Evolutionary conservation across 2,329 filamentous ascomycete species (phyloP).

Genomic region (Ophiocordyceps unilateralis): DNA sequence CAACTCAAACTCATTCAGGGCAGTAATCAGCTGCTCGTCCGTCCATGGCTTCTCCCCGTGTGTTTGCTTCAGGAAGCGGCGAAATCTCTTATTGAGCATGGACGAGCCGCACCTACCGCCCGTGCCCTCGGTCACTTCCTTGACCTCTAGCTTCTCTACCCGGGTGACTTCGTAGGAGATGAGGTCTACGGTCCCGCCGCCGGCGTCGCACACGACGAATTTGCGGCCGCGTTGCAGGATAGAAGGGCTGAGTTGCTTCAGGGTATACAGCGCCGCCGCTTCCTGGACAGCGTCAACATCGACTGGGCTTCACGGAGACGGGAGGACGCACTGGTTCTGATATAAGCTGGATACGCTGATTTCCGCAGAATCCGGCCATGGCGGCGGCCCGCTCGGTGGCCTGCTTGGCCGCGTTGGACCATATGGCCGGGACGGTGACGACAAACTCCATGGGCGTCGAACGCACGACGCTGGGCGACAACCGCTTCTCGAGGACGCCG

Average conservation of each 20-base stretch:
- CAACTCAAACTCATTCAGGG: conserved; percentile 25
- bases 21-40: conserved; percentile 21
- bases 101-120: conserved; percentile 32
- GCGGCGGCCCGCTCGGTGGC: conserved; percentile 24
- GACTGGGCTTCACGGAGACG: no score
- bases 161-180: conserved; percentile 32
- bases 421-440: conserved; percentile 40
- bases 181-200: conserved; percentile 35
- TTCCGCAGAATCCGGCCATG: conserved; percentile 21
- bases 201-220: conserved; percentile 36
- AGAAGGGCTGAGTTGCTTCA: conserved; percentile 24
- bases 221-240: conserved; percentile 25
- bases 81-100: conserved; percentile 30
- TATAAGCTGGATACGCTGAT: conserved; percentile 25
- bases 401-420: conserved; percentile 36
- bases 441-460: conserved; percentile 33
- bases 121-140: conserved; percentile 29
- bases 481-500: conserved; percentile 21
- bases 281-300: conserved; percentile 17
- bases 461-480: conserved; percentile 23
- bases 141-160: conserved; percentile 24
- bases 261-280: conserved; percentile 31
- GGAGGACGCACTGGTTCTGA: conserved; percentile 24
- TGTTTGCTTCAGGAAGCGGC: conserved; percentile 22
- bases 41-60: conserved; percentile 25